Evolutionary conservation across 257 asterid species (phyloP).

Genomic region (Gentiana macrophylla): DNA sequence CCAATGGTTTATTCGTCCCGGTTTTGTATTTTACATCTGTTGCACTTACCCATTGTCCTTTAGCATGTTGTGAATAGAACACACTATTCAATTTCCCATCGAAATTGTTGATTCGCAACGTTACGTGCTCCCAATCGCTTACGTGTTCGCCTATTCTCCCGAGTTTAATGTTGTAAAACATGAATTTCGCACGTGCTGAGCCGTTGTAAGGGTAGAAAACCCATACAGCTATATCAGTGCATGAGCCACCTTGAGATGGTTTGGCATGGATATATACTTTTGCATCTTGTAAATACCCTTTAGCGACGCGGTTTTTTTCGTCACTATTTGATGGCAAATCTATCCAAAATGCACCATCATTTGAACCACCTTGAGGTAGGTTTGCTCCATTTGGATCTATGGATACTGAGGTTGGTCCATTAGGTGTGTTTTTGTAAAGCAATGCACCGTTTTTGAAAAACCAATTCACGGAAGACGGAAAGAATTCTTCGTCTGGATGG

Average conservation of each 20-base stretch:
- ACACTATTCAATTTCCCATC: not conserved
- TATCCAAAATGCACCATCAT: conserved; percentile 10
- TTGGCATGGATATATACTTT: conserved; percentile 3
- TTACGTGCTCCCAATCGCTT: conserved; percentile 8
- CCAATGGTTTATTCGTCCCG: conserved; percentile 1
- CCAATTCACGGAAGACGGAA: conserved; percentile 53
- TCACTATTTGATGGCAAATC: conserved; percentile 3
- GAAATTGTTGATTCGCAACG: conserved; percentile 5
- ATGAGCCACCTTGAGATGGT: conserved; percentile 5
- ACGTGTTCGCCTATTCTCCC: conserved; percentile 2
- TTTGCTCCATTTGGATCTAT: not conserved
- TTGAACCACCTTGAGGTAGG: conserved; percentile 10
- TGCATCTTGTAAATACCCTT: conserved; percentile 5
- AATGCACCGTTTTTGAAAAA: conserved; percentile 6
- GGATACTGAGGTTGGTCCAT: not conserved
- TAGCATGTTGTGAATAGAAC: conserved; percentile 9
- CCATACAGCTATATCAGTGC: conserved; percentile 6
- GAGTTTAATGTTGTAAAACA: not conserved
- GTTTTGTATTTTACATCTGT: not conserved
- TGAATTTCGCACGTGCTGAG: not conserved
- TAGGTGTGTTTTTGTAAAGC: not conserved
- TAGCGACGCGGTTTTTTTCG: not conserved
- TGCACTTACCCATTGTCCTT: conserved; percentile 6
- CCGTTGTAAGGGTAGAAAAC: conserved; percentile 9
- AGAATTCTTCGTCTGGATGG: conserved; percentile 51